Base-by-base conservation (phyloP, 2,329 filamentous ascomycete species). In the Scedosporium boydii region DNA sequence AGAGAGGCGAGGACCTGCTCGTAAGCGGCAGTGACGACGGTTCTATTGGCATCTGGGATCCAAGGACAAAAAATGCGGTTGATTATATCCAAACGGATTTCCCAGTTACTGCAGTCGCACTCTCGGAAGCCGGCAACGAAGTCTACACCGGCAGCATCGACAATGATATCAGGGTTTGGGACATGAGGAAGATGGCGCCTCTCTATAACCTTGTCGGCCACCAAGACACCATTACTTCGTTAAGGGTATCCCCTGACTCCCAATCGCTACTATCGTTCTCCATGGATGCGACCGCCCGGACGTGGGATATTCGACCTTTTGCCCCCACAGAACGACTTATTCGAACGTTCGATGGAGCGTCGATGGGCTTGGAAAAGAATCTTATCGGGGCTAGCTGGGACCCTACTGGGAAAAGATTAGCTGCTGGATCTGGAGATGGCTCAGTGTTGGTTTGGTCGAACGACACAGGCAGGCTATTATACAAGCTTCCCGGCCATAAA, bases 121-220 rank as follows among this genome's bases (percentile, higher is more conserved):
- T 98, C n/a, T 88, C 93, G 0, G 92, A 96, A 73, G 92, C 93
- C 1, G 95, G 95, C 18, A 96, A 96, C 72, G 95, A 98, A 76
- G 85, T 99, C 27, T 99, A 95, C 74, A 89, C 90, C 6, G 93
- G 93, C 57, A 90, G 93, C 23, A 97, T 99, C 68, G 95, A 98
- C 77, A 97, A 98, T 71, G 92, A 96, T 69, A 96, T 99, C 73
- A 91, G 93, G 69, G 93, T 96, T 21, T 99, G 95, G 93, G 95
- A 99, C 75, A 77, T 98, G 70, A 87, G 95, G 67, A 98, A 96
- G 79, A 92, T 96, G 75, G 84, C 88, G 6, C 84, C 96, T 2
- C 86, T 91, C 5, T 97, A 98, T 75, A 88, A 89, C 1, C 87
- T 99, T 81, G 76, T 89, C 12, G 95, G 95, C 0, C 95, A 99